phyloP scores from a whole-genome alignment of 768 basidiomycete genomes.

The Mycena galericulata region DNA sequence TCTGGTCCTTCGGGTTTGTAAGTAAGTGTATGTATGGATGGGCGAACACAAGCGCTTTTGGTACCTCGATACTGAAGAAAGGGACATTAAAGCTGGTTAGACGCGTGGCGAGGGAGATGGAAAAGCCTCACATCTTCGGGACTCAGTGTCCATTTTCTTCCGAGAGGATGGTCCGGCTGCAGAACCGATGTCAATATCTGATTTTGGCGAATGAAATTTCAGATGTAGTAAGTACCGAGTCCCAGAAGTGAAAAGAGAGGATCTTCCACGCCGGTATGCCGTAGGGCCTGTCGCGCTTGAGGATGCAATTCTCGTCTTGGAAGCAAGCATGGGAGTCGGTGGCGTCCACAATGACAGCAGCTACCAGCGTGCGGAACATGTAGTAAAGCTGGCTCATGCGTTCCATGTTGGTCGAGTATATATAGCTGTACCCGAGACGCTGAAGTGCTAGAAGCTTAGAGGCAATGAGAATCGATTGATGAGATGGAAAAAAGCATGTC shows the following conservation, averaged over 20 bases:
- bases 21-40: not conserved
- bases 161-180: constrained; percentile 33
- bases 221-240: constrained; percentile 3
- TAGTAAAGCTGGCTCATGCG: constrained; percentile 45
- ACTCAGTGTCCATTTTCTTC: constrained; percentile 49
- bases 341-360: constrained; percentile 34
- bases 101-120: too few relatives aligned
- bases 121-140: constrained; percentile 38
- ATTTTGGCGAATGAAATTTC: not conserved
- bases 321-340: constrained; percentile 11
- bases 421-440: constrained; percentile 33
- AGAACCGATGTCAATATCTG: not conserved
- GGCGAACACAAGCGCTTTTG: not conserved
- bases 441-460: constrained; percentile 38
- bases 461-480: not conserved
- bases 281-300: constrained; percentile 39
- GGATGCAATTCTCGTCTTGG: constrained; percentile 41
- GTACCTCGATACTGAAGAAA: not conserved
- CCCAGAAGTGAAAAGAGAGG: constrained; percentile 41
- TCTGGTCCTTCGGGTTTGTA: not conserved
- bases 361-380: constrained; percentile 48
- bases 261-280: constrained; percentile 56
- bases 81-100: not conserved
- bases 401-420: constrained; percentile 31
- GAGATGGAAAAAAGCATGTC: not conserved